Evolutionary conservation across 768 basidiomycete species (phyloP), one percentile per base, ranked within the genome.

Genomic region (Naematelia aurantialba): DNA sequence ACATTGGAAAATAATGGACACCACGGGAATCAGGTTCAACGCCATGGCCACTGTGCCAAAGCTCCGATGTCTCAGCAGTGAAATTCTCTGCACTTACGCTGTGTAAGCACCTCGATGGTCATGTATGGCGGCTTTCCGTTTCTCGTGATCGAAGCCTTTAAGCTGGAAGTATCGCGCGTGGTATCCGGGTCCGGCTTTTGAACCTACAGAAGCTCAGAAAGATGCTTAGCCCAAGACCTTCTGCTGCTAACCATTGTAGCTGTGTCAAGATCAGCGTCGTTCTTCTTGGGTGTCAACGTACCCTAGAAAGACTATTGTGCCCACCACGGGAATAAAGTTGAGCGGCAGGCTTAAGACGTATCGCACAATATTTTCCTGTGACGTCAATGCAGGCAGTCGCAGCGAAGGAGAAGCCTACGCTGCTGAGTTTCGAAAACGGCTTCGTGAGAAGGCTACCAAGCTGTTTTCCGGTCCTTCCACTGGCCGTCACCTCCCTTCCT

Each of bases 131-230:
- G 76, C 74, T 21, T 80, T 70, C 31, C 80, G 78, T 58, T 82
- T 79, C 14, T 70, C 55, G 26, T 79, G 77, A 66, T 80, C 79
- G 60, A 82, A 80, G 0, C 80, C 81, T 74, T 86, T 87, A 49
- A 87, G 80, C 75, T 85, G 83, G 79, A 87, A 89, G 74, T 87
- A 89, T 44, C 85, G 81, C 5, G 81, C 69, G 73, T 87, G 85
- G 76, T 82, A 85, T 5, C 79, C 76, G 0, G 85, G 84, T 2
- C 86, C 86, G 24, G 72, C 59, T 60, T 76, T 76, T 53, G 65
- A 61, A 24, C 73, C 69, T 22, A 27, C n/a, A 8, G 24, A 19
- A 31, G 29, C 50, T 17, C 12, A 5, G 11, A 56, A 14, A 46
- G 46, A 26, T 25, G 42, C 14, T 19, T 22, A 25, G 1, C 2